Conservation (phyloP, 2,329 filamentous ascomycete genomes). For the Aspergillus candidus region DNA sequence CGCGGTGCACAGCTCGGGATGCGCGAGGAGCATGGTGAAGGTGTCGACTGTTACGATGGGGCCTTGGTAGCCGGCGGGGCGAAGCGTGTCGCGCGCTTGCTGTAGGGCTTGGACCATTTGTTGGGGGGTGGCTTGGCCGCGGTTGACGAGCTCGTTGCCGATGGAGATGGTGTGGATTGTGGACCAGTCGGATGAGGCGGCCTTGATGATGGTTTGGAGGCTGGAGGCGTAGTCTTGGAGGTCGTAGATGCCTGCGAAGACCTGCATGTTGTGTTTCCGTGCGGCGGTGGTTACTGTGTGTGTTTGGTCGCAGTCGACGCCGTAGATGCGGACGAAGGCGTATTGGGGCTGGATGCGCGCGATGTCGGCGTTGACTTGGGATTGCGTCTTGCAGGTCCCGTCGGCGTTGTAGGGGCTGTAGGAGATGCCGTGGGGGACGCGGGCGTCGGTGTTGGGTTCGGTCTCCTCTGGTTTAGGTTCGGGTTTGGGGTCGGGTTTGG, state of each 20-base stretch:
- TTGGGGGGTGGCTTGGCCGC: constrained; percentile 47
- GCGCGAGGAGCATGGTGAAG: constrained; percentile 58
- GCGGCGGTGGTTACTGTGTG: constrained; percentile 57
- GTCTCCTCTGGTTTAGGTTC: background rate
- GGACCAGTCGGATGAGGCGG: constrained; percentile 60
- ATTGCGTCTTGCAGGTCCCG: constrained; percentile 60
- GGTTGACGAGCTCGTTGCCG: constrained; percentile 76
- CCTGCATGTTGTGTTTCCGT: constrained; percentile 57
- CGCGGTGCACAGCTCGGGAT: constrained; percentile 63
- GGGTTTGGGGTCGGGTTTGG: background rate
- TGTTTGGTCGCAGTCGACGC: constrained; percentile 71
- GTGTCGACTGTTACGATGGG: constrained; percentile 77
- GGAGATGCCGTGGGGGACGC: constrained; percentile 43
- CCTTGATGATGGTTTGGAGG: constrained; percentile 55
- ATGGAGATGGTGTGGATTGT: constrained; percentile 65
- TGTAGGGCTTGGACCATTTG: constrained; percentile 54
- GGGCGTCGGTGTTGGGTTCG: constrained; percentile 2
- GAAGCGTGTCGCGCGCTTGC: constrained; percentile 53
- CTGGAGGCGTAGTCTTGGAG: constrained; percentile 52
- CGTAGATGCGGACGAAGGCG: constrained; percentile 67
- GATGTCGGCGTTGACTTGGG: constrained; percentile 61
- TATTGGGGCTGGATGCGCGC: constrained; percentile 49
- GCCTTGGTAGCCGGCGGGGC: constrained; percentile 60
- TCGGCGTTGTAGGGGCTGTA: constrained; percentile 55
- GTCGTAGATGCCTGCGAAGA: constrained; percentile 71